Evolutionary conservation across 2,329 filamentous ascomycete genomes (phyloP), one percentile per base, ranked within the genome.

Genomic region (Cephalotrichum gorgonifer): DNA sequence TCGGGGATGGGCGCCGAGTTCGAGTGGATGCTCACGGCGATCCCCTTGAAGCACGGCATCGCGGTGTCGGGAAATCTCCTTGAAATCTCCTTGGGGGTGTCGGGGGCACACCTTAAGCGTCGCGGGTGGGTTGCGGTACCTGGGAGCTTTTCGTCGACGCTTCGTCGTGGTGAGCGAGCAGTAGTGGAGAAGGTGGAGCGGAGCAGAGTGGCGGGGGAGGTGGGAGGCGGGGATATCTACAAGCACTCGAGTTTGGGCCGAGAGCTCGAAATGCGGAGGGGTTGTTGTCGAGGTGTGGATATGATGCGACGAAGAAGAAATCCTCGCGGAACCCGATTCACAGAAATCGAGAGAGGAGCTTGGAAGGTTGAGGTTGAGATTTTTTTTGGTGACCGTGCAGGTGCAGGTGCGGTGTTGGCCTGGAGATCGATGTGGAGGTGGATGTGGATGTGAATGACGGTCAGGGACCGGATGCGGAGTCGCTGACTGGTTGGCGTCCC

Each of bases 31-130:
- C 88, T 95, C 65, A 97, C 91, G 60, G 93, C 91, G 71, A 98
- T 89, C 70, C 93, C 93, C 75, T 97, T 95, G 75, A 97, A 98
- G 81, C 90, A 97, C 73, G 93, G 93, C 93, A 81, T 81, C 63
- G 63, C 77, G 62, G 61, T 55, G 17, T n/a, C 35, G 35, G 35
- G 35, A 11, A 39, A 22, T n/a, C 7, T 17, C 9, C 15, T 20
- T 11, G n/a, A n/a, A 48, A 22, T n/a, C 25, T 27, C n/a, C 27
- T 25, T 33, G 44, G 26, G 46, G 26, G 46, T 27, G 46, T 20
- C 41, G 38, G 35, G 23, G 12, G 23, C n/a, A 48, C 46, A 39
- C 46, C 38, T 43, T 48, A 23, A 25, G 46, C 46, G 22, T 43
- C 14, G 35, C 35, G 35, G 35, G 35, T n/a, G 22, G 35, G 35